phyloP scores from a whole-genome alignment of 345 rosid species.

The Populus pruinosa region DNA sequence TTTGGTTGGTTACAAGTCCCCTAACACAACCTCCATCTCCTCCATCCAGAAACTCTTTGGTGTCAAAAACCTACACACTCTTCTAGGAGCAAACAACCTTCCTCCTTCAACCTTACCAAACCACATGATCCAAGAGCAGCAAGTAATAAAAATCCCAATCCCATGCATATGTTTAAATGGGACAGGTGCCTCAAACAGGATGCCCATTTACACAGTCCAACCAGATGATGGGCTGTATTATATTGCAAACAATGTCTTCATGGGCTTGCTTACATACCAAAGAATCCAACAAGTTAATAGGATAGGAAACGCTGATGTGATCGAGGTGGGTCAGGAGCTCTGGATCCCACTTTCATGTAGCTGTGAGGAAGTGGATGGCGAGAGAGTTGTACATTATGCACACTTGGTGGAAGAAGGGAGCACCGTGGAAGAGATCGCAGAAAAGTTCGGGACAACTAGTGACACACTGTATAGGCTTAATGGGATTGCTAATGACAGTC shows the following conservation, averaged over 20 bases:
- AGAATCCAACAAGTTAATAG: constrained; percentile 37
- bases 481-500: constrained; percentile 28
- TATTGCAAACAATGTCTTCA: constrained; percentile 39
- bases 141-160: constrained; percentile 41
- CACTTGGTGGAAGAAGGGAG: constrained; percentile 48
- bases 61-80: constrained; percentile 33
- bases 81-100: constrained; percentile 59
- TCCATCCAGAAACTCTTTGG: constrained; percentile 48
- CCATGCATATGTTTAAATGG: constrained; percentile 56
- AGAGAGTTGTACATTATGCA: constrained; percentile 49
- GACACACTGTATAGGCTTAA: constrained; percentile 38
- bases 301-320: constrained; percentile 20
- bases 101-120: constrained; percentile 32
- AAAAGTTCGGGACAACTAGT: constrained; percentile 37
- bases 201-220: constrained; percentile 46
- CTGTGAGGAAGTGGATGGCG: constrained; percentile 46
- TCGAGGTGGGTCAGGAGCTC: constrained; percentile 34
- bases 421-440: constrained; percentile 42
- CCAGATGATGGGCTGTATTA: constrained; percentile 32
- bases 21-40: constrained; percentile 44
- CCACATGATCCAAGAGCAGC: constrained; percentile 20
- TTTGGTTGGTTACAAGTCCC: constrained; percentile 50
- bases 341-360: constrained; percentile 71
- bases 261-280: constrained; percentile 17
- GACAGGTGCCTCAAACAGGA: constrained; percentile 43